phyloP scores from a whole-genome alignment of 352 stramenopile species.

The Aphanomyces cochlioides region DNA sequence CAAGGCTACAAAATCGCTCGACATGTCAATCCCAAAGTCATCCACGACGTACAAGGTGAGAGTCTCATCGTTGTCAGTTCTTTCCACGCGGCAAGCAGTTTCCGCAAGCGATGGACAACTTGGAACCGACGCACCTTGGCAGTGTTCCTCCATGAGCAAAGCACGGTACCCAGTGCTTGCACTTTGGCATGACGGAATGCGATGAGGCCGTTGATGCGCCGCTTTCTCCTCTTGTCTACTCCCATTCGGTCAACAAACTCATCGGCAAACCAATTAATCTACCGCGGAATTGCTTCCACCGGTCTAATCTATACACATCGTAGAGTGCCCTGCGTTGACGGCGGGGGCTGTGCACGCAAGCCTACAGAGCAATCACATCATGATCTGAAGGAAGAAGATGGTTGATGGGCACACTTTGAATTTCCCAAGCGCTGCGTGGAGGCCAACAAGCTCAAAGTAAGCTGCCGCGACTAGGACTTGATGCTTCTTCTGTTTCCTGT shows the following conservation, averaged over 20 bases:
- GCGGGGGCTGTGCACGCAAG: background rate
- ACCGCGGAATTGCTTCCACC: slow-evolving; percentile 3
- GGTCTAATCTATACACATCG: background rate
- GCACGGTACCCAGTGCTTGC: background rate
- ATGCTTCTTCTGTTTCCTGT: background rate
- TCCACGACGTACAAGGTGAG: background rate
- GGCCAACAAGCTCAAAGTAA: slow-evolving; percentile 1
- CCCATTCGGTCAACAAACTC: background rate
- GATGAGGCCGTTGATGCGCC: background rate
- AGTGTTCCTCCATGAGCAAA: background rate
- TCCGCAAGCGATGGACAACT: background rate
- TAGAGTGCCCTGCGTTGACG: background rate
- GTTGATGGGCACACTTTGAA: background rate
- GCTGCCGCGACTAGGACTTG: background rate
- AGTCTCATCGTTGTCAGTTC: background rate
- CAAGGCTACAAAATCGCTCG: background rate
- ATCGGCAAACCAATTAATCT: background rate
- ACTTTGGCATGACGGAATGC: background rate
- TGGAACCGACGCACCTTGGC: background rate
- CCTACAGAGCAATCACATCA: background rate
- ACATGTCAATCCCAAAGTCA: background rate
- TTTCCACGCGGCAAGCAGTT: background rate
- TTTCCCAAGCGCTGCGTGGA: background rate
- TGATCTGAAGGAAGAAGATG: background rate
- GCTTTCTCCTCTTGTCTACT: background rate